Conservation (phyloP, 495 filamentous ascomycete species). For the Hypoxylon lienhwacheense region DNA sequence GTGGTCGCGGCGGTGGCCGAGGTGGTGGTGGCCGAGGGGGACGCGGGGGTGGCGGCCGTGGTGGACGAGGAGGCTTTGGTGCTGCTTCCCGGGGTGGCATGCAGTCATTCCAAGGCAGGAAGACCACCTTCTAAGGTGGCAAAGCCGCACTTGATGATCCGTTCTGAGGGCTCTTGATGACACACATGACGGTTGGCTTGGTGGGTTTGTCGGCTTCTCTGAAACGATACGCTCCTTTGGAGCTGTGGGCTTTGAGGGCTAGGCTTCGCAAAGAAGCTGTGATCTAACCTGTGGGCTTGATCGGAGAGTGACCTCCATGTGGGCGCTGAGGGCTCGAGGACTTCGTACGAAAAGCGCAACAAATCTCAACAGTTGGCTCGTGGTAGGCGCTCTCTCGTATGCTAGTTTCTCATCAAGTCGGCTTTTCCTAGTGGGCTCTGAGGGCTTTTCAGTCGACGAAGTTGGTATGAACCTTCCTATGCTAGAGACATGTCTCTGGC, state of each 20-base stretch:
- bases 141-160: conserved; percentile 43
- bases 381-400: conserved; percentile 37
- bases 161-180: conserved; percentile 47
- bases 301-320: conserved; percentile 39
- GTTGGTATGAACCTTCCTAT: conserved; percentile 51
- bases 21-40: conserved; percentile 51
- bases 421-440: conserved; percentile 51
- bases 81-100: conserved; percentile 35
- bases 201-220: conserved; percentile 55
- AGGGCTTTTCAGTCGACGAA: conserved; percentile 43
- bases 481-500: conserved; percentile 23
- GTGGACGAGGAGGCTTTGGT: conserved; percentile 49
- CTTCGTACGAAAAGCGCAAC: conserved; percentile 20
- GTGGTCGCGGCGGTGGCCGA: conserved; percentile 50
- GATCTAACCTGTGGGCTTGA: conserved; percentile 57
- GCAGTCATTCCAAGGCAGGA: conserved; percentile 79
- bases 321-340: conserved; percentile 46
- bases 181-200: conserved; percentile 49
- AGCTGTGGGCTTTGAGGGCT: conserved; percentile 54
- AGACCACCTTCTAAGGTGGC: conserved; percentile 77
- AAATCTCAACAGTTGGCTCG: conserved; percentile 18
- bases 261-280: conserved; percentile 46
- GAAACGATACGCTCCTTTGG: conserved; percentile 44
- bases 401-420: conserved; percentile 26
- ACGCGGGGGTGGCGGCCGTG: conserved; percentile 45